These are phyloP conservation scores for Globisporangium okanoganense DNA, from an alignment of 352 stramenopile genomes.

Conservation along the genomic window DNA sequence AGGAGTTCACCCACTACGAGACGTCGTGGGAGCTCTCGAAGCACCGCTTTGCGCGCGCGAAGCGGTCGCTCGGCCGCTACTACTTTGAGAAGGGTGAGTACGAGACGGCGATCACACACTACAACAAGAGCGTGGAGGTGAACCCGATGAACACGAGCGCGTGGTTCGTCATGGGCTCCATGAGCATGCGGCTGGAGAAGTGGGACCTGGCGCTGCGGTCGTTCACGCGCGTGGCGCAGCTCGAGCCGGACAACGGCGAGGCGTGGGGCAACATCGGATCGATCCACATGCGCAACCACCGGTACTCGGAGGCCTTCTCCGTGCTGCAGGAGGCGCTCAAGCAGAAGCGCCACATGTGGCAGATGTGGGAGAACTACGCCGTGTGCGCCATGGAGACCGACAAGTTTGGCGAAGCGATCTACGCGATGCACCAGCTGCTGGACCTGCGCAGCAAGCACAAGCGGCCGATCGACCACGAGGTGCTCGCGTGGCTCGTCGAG, in stretches of 20 bases:
- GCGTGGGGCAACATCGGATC: constrained; percentile 95
- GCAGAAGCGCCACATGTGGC: constrained; percentile 89
- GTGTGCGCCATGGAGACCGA: constrained; percentile 76
- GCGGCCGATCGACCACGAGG: constrained; percentile 62
- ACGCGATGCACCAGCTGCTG: constrained; percentile 78
- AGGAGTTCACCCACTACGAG: constrained; percentile 89
- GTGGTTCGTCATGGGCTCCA: constrained; percentile 93
- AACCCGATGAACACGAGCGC: constrained; percentile 87
- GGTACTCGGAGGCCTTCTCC: constrained; percentile 75
- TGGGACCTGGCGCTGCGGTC: constrained; percentile 85
- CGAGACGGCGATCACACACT: constrained; percentile 71
- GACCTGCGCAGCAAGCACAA: constrained; percentile 83
- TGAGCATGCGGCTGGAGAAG: constrained; percentile 86
- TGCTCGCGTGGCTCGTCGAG: constrained; percentile 81
- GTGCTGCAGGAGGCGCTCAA: constrained; percentile 87
- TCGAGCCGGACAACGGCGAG: constrained; percentile 93
- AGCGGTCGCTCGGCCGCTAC: constrained; percentile 87
- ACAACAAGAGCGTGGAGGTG: constrained; percentile 79
- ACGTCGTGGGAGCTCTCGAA: constrained; percentile 91
- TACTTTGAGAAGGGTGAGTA: constrained; percentile 88
- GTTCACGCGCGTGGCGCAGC: constrained; percentile 92
- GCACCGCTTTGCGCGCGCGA: constrained; percentile 89
- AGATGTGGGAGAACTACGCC: constrained; percentile 92
- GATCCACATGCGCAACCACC: constrained; percentile 85
- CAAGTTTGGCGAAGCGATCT: constrained; percentile 76